Conservation (phyloP, 2,329 filamentous ascomycete genomes). For the Hypoxylon sp. region DNA sequence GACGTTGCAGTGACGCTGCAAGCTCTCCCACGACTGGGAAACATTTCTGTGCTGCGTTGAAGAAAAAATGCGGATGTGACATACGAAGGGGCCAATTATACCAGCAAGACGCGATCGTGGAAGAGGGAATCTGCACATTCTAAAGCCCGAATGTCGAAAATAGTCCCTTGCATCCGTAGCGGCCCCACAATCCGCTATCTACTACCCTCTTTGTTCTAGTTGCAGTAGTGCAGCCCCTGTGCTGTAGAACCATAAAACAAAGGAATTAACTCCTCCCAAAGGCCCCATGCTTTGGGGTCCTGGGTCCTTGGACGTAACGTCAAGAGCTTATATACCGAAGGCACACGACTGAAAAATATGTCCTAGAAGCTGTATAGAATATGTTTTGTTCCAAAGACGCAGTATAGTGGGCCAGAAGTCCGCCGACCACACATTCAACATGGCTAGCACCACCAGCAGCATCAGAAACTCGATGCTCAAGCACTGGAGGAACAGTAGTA, state of each 20-base stretch:
- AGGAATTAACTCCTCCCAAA: conserved; percentile 10
- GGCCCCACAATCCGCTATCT: conserved; percentile 31
- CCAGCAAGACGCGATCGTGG: conserved; percentile 1
- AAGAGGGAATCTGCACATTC: conserved; percentile 14
- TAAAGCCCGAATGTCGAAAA: conserved; percentile 26
- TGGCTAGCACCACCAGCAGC: conserved; percentile 22
- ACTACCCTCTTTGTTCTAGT: conserved; percentile 33
- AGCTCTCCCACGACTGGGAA: conserved; percentile 8
- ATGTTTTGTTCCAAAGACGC: conserved; percentile 15
- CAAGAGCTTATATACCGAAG: conserved; percentile 27
- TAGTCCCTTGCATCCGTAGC: conserved; percentile 43
- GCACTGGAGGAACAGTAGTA: conserved; percentile 38
- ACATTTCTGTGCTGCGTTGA: conserved; percentile 1
- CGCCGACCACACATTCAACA: conserved; percentile 17
- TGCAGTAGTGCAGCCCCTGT: conserved; percentile 1
- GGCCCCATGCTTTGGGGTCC: conserved; percentile 8
- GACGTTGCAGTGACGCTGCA: background rate
- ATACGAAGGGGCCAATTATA: background rate
- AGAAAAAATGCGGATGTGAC: background rate
- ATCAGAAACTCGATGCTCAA: conserved; percentile 36
- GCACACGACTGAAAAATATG: conserved; percentile 6
- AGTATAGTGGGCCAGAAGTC: conserved; percentile 9
- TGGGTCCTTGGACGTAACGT: conserved; percentile 10
- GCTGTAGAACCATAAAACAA: conserved; percentile 7
- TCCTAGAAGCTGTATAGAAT: conserved; percentile 4